Evolutionary conservation across 495 filamentous ascomycete genomes (phyloP).

Genomic region (Lentithecium fluviatile): DNA sequence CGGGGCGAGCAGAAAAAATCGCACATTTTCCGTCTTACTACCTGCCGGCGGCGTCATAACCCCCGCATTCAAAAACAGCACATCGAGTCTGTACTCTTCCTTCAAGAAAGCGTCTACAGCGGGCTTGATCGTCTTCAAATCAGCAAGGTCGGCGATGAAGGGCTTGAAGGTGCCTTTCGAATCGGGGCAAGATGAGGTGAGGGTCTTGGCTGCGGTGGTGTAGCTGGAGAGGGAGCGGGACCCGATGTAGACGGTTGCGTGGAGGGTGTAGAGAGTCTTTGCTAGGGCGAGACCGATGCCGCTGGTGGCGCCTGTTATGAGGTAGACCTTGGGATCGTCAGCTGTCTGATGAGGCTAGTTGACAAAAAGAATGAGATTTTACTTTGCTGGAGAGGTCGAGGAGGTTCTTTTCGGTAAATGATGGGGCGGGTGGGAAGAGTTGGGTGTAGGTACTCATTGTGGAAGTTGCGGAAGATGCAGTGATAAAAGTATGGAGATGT

Average conservation of each 20-base stretch:
- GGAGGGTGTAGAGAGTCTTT: constrained; percentile 45
- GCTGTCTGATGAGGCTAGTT: background rate
- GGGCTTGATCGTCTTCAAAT: constrained; percentile 48
- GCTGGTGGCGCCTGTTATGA: constrained; percentile 36
- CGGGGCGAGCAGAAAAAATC: no score
- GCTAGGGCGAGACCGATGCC: constrained; percentile 46
- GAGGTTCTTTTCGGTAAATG: constrained; percentile 23
- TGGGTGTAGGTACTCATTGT: constrained; percentile 27
- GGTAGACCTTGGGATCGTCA: constrained; percentile 16
- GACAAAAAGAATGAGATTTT: no score
- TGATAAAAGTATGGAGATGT: background rate
- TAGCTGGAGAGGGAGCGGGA: constrained; percentile 39
- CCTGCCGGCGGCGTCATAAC: constrained; percentile 49
- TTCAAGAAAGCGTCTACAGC: constrained; percentile 45
- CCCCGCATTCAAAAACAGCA: constrained; percentile 53
- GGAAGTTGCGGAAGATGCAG: no score
- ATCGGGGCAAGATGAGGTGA: constrained; percentile 27
- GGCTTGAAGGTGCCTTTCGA: constrained; percentile 44
- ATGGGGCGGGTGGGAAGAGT: constrained; percentile 22
- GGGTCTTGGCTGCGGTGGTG: constrained; percentile 41
- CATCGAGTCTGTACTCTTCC: constrained; percentile 49
- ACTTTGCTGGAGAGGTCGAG: constrained; percentile 20
- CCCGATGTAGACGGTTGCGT: constrained; percentile 48
- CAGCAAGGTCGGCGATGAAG: constrained; percentile 47
- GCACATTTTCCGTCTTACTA: constrained; percentile 21